These are phyloP conservation scores for Talaromyces verruculosus DNA, from an alignment of 2,329 filamentous ascomycete genomes.

Conservation along the genomic window DNA sequence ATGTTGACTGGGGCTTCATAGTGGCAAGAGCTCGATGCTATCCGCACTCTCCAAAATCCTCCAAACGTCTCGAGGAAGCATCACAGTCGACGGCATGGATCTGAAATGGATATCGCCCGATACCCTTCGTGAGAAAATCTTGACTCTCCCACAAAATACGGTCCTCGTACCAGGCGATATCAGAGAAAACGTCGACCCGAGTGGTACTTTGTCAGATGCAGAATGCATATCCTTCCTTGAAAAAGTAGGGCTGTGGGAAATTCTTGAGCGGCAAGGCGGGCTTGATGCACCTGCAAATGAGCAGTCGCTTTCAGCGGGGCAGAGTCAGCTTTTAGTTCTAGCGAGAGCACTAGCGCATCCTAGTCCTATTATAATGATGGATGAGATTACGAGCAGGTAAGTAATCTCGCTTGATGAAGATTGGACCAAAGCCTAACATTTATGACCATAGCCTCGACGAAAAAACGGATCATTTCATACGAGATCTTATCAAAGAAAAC, in stretches of 20 bases:
- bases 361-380: constrained; percentile 46
- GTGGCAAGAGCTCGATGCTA: constrained; percentile 46
- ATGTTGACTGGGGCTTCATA: constrained; percentile 19
- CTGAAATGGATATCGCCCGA: constrained; percentile 40
- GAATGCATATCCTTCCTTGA: constrained; percentile 38
- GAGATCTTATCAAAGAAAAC: not conserved
- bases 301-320: constrained; percentile 56
- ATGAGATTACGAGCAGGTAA: constrained; percentile 42
- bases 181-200: constrained; percentile 42
- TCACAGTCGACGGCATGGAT: constrained; percentile 46
- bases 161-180: constrained; percentile 44
- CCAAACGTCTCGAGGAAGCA: constrained; percentile 40
- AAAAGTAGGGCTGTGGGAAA: constrained; percentile 38
- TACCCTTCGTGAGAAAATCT: constrained; percentile 42
- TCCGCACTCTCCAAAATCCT: constrained; percentile 45
- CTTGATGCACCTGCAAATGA: constrained; percentile 47
- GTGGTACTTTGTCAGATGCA: constrained; percentile 30
- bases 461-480: not conserved
- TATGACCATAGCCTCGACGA: not conserved
- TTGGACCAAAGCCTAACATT: not conserved
- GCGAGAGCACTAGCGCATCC: constrained; percentile 58
- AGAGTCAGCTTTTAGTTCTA: constrained; percentile 64
- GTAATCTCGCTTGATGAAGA: not conserved
- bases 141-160: constrained; percentile 46
- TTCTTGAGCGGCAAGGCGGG: constrained; percentile 41